Conservation (phyloP, 805 yeast genomes). For the Ogataea paradorogensis region DNA sequence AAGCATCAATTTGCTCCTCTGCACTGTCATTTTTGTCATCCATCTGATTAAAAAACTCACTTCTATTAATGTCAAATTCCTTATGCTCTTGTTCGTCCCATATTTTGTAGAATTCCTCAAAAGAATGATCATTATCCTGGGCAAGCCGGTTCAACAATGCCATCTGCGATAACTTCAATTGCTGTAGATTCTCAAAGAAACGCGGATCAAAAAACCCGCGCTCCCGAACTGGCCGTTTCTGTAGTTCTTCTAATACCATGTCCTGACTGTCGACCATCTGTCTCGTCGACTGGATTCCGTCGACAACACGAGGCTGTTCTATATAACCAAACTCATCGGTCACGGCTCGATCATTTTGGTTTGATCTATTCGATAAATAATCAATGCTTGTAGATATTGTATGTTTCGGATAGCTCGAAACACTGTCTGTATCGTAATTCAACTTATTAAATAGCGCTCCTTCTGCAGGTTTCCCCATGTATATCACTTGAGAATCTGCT, state of each 20-base stretch:
- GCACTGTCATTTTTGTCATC: slow-evolving; percentile 49
- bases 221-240: slow-evolving; percentile 58
- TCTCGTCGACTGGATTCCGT: slow-evolving; percentile 50
- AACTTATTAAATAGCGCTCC: slow-evolving; percentile 3
- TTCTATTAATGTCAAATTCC: slow-evolving; percentile 28
- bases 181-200: slow-evolving; percentile 50
- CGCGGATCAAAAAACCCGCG: slow-evolving; percentile 50
- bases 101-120: slow-evolving; percentile 30
- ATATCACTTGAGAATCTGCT: slow-evolving; percentile 3
- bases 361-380: slow-evolving; percentile 18
- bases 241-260: slow-evolving; percentile 80
- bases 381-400: slow-evolving; percentile 17
- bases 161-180: slow-evolving; percentile 56
- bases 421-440: slow-evolving; percentile 8
- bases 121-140: slow-evolving; percentile 28
- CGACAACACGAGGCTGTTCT: slow-evolving; percentile 35
- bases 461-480: neutral
- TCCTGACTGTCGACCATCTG: slow-evolving; percentile 71
- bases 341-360: slow-evolving; percentile 3
- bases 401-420: slow-evolving; percentile 2
- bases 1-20: slow-evolving; percentile 45
- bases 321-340: slow-evolving; percentile 13
- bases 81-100: slow-evolving; percentile 21
- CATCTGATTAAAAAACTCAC: slow-evolving; percentile 51
- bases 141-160: slow-evolving; percentile 42